Evolutionary conservation across 176 grass and related monocot species (phyloP), one percentile per base, ranked within the genome.

Genomic region (Lolium rigidum): DNA sequence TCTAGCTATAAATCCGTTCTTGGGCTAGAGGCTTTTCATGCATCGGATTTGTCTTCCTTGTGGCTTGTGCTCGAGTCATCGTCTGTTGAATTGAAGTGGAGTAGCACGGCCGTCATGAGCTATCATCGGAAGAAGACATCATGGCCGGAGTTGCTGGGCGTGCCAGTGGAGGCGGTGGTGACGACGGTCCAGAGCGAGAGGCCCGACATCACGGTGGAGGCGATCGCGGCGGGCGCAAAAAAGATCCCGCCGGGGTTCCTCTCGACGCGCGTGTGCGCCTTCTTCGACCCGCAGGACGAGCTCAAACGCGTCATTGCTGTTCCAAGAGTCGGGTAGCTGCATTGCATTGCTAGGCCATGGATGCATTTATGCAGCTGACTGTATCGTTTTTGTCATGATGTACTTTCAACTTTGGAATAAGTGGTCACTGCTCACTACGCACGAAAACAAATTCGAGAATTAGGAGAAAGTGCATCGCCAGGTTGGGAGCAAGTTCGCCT

Each of bases 121-220:
- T 49, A 12, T 15, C 6, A 55, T 55, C 52, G 52, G 52, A 55
- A 55, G 70, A 74, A 74, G 70, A 73, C 0, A 5, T 48, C 70
- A 74, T 49, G 70, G 44, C 70, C 44, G 70, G 70, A 73, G 70
- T 3, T 74, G 44, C 1, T 74, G 70, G 70, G 20, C 70, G 6
- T 25, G 70, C 70, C 70, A 16, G 7, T 74, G 44, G 21, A 2
- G 2, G n/a, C 21, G 2, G 70, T 24, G 21, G 70, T 74, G 70
- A 25, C 11, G 70, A 25, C 44, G 43, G 46, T 49, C n/a, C 70
- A 74, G 3, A 74, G 43, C n/a, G 11, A 74, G 70, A 74, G 70
- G 70, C 43, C 70, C 21, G 70, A 74, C n/a, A 24, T 74, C n/a
- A 73, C 70, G 5, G n/a, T 72, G 41, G 41, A 72, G 41, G 69